Evolutionary conservation across 73 alveolate species (phyloP).

Genomic region (Stentor coeruleus): DNA sequence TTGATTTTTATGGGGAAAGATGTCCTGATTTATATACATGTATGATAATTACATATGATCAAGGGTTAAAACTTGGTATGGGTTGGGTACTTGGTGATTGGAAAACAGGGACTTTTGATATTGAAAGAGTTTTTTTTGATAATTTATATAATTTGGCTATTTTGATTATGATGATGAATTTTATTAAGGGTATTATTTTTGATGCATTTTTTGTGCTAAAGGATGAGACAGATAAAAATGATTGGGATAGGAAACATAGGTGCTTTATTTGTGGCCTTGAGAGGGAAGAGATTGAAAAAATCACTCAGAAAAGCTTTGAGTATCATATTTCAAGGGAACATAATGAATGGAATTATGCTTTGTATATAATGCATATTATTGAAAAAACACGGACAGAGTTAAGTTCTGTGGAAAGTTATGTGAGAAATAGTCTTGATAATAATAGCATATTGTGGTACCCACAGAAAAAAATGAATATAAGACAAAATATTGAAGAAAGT

Average conservation of each 20-base stretch:
- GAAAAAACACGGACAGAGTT: constrained; percentile 84
- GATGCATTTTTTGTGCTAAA: constrained; percentile 73
- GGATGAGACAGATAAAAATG: constrained; percentile 46
- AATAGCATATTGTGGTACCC: constrained; percentile 93
- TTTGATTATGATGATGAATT: constrained; percentile 52
- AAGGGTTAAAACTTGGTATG: constrained; percentile 20
- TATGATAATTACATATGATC: background rate
- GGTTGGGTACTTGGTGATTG: background rate
- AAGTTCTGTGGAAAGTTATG: constrained; percentile 93
- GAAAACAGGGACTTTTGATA: background rate
- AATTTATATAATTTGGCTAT: constrained; percentile 48
- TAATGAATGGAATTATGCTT: constrained; percentile 82
- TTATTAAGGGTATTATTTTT: constrained; percentile 75
- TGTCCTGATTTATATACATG: background rate
- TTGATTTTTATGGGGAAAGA: background rate
- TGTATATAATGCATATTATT: constrained; percentile 78
- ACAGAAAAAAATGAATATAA: constrained; percentile 36
- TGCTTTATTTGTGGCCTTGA: constrained; percentile 72
- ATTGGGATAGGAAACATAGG: constrained; percentile 44
- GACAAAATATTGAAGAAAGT: background rate
- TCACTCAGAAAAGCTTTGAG: constrained; percentile 43
- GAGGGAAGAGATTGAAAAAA: constrained; percentile 47
- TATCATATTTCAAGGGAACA: constrained; percentile 75
- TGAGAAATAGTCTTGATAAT: constrained; percentile 70
- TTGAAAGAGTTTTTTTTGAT: constrained; percentile 59